Evolutionary conservation across 805 yeast genomes (phyloP), one percentile per base, ranked within the genome.

Genomic region (Monosporozyma yasuniensis): DNA sequence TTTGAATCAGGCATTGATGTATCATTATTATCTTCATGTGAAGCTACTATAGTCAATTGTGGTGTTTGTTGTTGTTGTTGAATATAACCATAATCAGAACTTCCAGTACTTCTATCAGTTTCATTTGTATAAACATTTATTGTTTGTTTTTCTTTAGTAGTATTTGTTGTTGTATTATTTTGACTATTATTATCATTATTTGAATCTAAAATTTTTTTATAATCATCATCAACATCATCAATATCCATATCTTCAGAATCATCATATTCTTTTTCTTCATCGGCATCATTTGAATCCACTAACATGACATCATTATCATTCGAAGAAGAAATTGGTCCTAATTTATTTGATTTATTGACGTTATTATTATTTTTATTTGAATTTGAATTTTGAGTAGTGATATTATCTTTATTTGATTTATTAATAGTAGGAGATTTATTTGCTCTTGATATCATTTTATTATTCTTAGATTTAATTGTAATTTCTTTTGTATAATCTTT

Each of bases 91-190:
- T 52, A 42, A 38, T 47, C 44, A 19, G 62, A 53, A 16, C 56
- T 57, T 12, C 63, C 65, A 1, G 66, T 60, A 47, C 64, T 61
- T 35, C 60, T 56, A 46, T 60, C 65, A 8, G 62, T 57, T 34
- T 63, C 66, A 18, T 56, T 60, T 35, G 61, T 55, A 50, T 61
- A 60, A 23, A 57, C 58, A 22, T 55, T 52, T 2, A 59, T 52
- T 9, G 54, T 48, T 42, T 56, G 60, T 39, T 60, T 61, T 30
- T 60, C 62, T 21, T 49, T 52, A 39, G 44, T 48, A n/a, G 37
- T 27, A 30, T 38, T 37, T 30, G 41, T 30, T 47, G 22, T 12
- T 27, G n/a, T 37, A 16, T 46, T 34, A 44, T 52, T 53, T 37
- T 56, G 62, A 35, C 54, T 52, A 3, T 46, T 46, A 2, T 49